A percentile compares a stretch with the other conserved stretches of the same genome.
Evolutionary conservation across 2,329 filamentous ascomycete genomes (phyloP).

Genomic region (Fusarium globosum): DNA sequence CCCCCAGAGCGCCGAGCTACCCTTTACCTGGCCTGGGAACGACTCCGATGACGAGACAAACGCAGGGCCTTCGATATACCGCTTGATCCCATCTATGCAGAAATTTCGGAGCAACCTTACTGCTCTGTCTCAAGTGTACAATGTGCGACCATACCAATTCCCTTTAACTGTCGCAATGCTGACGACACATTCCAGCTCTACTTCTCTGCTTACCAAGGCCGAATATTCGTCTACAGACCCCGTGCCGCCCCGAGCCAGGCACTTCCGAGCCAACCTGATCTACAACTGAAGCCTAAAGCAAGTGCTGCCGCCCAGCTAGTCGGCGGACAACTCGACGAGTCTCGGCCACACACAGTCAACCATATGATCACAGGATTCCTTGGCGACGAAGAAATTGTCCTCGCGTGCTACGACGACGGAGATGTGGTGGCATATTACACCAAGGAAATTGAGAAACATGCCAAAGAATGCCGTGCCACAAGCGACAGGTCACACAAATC

Average conservation of each 20-base stretch:
- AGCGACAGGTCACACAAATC: slow-evolving; percentile 6
- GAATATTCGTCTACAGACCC: slow-evolving; percentile 68
- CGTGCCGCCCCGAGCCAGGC: slow-evolving; percentile 59
- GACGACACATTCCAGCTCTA: slow-evolving; percentile 59
- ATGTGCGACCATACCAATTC: slow-evolving; percentile 52
- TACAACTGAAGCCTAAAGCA: slow-evolving; percentile 60
- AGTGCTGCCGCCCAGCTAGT: slow-evolving; percentile 55
- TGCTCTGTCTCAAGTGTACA: slow-evolving; percentile 66
- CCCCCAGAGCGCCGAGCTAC: slow-evolving; percentile 38
- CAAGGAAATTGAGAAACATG: slow-evolving; percentile 58
- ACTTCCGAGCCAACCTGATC: slow-evolving; percentile 60
- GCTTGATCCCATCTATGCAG: slow-evolving; percentile 50
- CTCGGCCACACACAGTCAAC: slow-evolving; percentile 72
- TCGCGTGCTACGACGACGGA: slow-evolving; percentile 78
- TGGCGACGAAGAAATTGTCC: slow-evolving; percentile 75
- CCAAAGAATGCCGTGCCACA: slow-evolving; percentile 47
- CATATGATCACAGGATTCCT: slow-evolving; percentile 75
- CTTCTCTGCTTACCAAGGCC: slow-evolving; percentile 67
- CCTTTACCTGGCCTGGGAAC: slow-evolving; percentile 47
- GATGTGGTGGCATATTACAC: slow-evolving; percentile 79
- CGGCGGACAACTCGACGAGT: slow-evolving; percentile 64
- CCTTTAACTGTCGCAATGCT: slow-evolving; percentile 11
- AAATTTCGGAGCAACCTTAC: slow-evolving; percentile 66
- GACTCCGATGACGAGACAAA: slow-evolving; percentile 41
- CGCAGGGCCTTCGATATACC: slow-evolving; percentile 43